phyloP scores from a whole-genome alignment of 148 eudicot species.

The Cornus florida region DNA sequence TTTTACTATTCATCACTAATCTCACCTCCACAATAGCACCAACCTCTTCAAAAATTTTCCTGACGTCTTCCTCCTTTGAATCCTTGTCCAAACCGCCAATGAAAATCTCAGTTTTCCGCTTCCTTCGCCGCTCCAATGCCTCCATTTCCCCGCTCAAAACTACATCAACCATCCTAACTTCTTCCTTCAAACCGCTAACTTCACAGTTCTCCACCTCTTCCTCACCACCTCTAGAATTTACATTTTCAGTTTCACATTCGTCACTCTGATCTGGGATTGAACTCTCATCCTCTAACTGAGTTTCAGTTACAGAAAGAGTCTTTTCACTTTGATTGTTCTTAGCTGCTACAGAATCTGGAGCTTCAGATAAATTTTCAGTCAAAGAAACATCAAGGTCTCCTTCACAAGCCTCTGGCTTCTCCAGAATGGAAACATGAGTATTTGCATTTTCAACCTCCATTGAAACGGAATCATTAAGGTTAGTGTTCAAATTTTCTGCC shows the following conservation, averaged over 20 bases:
- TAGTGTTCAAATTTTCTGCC: slow-evolving; percentile 11
- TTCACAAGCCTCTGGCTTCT: background rate
- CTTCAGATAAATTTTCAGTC: background rate
- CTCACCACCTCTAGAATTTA: slow-evolving; percentile 14
- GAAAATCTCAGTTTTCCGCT: slow-evolving; percentile 60
- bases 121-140: slow-evolving; percentile 55
- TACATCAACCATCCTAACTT: slow-evolving; percentile 19
- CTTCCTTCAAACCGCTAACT: slow-evolving; percentile 19
- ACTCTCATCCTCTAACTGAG: slow-evolving; percentile 14
- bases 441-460: slow-evolving; percentile 11
- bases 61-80: slow-evolving; percentile 63
- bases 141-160: slow-evolving; percentile 55
- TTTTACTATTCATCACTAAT: slow-evolving; percentile 35
- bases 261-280: background rate
- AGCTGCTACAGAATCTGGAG: background rate
- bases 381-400: slow-evolving; percentile 2
- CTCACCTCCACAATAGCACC: slow-evolving; percentile 55
- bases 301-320: background rate
- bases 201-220: slow-evolving; percentile 25
- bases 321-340: slow-evolving; percentile 5
- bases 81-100: slow-evolving; percentile 61
- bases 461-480: background rate
- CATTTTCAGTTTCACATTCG: slow-evolving; percentile 13
- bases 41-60: slow-evolving; percentile 46
- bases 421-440: too few species aligned